Evolutionary conservation across 148 eudicot species (phyloP).

Genomic region (Vaccinium darrowii): DNA sequence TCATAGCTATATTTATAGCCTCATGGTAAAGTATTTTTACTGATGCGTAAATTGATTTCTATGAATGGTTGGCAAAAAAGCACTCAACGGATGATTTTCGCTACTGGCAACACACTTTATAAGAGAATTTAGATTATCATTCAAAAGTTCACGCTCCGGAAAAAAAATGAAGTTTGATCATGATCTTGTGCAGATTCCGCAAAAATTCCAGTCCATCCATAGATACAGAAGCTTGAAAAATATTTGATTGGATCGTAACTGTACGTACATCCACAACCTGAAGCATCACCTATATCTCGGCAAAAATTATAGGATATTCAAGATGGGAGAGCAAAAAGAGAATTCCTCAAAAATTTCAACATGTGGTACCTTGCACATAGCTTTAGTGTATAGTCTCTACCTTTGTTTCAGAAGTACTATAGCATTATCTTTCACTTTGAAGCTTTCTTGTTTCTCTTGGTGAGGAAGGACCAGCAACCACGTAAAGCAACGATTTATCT

Average conservation of each 20-base stretch:
- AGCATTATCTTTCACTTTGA: background rate
- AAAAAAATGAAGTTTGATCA: background rate
- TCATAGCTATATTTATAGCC: no score
- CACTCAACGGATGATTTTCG: background rate
- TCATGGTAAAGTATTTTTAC: no score
- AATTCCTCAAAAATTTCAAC: no score
- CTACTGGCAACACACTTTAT: background rate
- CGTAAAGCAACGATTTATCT: background rate
- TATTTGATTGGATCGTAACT: background rate
- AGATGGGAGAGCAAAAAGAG: background rate
- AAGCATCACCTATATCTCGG: background rate
- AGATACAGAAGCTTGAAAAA: background rate
- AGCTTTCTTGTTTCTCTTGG: background rate
- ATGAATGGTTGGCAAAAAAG: background rate
- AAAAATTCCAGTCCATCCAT: background rate
- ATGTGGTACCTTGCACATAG: background rate
- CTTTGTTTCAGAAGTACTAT: background rate
- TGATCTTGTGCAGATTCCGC: background rate
- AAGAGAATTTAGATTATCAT: background rate
- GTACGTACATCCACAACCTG: background rate
- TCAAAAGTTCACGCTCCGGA: background rate
- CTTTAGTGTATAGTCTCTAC: background rate
- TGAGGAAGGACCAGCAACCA: constrained; percentile 13
- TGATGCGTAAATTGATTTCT: no score
- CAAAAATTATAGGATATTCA: background rate